A percentile compares a stretch with the other conserved stretches of the same genome.
Evolutionary conservation across 768 basidiomycete genomes (phyloP).

Genomic region (Suillus plorans): DNA sequence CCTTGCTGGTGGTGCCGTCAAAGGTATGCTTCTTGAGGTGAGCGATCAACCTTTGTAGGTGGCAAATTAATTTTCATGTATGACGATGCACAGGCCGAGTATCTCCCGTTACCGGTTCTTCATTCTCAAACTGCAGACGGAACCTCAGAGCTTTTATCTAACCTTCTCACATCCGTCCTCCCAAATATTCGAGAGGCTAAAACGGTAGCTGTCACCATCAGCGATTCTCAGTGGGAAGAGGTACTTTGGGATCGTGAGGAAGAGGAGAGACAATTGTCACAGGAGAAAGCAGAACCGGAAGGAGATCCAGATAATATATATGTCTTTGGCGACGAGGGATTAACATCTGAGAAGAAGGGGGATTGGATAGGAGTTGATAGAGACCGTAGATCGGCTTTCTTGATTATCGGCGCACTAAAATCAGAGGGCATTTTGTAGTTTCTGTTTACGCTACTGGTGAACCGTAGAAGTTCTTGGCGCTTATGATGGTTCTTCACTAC

Average conservation of each 20-base stretch:
- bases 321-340: conserved; percentile 58
- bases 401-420: conserved; percentile 74
- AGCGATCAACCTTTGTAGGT: conserved; percentile 10
- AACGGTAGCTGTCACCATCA: conserved; percentile 76
- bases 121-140: conserved; percentile 64
- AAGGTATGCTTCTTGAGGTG: conserved; percentile 86
- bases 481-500: not conserved
- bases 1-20: conserved; percentile 69
- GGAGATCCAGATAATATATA: conserved; percentile 54
- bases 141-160: conserved; percentile 71
- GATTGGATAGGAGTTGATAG: conserved; percentile 82
- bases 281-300: conserved; percentile 18
- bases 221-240: conserved; percentile 79
- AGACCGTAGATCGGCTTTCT: conserved; percentile 75
- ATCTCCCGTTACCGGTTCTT: conserved; percentile 72
- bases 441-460: conserved; percentile 8
- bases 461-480: not conserved
- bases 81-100: conserved; percentile 62
- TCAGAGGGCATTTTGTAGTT: conserved; percentile 65
- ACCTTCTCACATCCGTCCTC: conserved; percentile 70
- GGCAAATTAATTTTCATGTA: not conserved
- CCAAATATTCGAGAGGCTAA: conserved; percentile 73
- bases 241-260: conserved; percentile 76
- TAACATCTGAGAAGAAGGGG: conserved; percentile 46
- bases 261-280: conserved; percentile 38